Conservation (phyloP, 192 early-diverging fungal species). For the Coemansia furcata region DNA sequence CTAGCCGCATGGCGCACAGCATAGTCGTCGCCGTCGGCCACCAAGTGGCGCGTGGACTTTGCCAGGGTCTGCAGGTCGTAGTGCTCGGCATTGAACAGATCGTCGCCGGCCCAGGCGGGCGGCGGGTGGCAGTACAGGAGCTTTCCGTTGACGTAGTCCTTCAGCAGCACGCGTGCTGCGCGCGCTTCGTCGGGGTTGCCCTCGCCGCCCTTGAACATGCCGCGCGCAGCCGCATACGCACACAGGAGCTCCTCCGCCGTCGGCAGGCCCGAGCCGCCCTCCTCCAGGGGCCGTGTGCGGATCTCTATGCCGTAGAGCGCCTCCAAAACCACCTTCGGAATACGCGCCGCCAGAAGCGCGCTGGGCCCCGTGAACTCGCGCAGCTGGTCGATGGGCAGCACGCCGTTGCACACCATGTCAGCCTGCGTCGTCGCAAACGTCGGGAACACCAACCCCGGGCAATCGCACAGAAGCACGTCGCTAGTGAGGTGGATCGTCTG, state of each 20-base stretch:
- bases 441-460: slow-evolving; percentile 98
- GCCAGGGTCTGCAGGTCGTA: slow-evolving; percentile 60
- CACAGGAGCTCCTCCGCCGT: slow-evolving; percentile 88
- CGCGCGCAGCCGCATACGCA: slow-evolving; percentile 91
- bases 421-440: slow-evolving; percentile 97
- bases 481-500: slow-evolving; percentile 94
- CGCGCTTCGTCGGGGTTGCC: slow-evolving; percentile 98
- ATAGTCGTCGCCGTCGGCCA: slow-evolving; percentile 51
- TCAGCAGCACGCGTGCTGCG: slow-evolving; percentile 93
- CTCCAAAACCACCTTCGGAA: slow-evolving; percentile 87
- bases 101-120: slow-evolving; percentile 45
- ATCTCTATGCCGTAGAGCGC: slow-evolving; percentile 93
- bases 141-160: slow-evolving; percentile 97
- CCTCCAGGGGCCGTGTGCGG: slow-evolving; percentile 68
- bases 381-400: slow-evolving; percentile 98
- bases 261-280: slow-evolving; percentile 72
- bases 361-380: slow-evolving; percentile 90
- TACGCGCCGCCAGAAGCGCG: slow-evolving; percentile 72
- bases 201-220: slow-evolving; percentile 85
- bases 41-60: slow-evolving; percentile 32
- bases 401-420: slow-evolving; percentile 98
- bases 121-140: slow-evolving; percentile 88
- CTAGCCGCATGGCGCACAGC: slow-evolving; percentile 53
- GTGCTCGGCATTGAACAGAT: slow-evolving; percentile 85
- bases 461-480: slow-evolving; percentile 90